Conservation (phyloP, 2,329 filamentous ascomycete species). For the Fusarium sp. region DNA sequence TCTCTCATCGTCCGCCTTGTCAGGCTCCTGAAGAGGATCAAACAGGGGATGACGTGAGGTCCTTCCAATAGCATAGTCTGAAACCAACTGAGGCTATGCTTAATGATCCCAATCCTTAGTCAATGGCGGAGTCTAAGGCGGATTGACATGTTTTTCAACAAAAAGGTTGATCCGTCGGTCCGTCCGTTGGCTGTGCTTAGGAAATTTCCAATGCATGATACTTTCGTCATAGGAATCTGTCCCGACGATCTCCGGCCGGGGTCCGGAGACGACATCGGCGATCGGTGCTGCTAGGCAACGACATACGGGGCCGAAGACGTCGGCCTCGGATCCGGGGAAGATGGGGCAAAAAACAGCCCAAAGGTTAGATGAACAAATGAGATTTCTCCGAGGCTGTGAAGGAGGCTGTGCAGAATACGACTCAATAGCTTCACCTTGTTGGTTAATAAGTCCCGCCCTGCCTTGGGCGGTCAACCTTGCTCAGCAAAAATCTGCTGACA, state of each 20-base stretch:
- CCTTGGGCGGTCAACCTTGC: conserved; percentile 23
- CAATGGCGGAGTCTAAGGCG: background rate
- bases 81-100: background rate
- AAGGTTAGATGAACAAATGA: background rate
- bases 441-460: background rate
- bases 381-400: conserved; percentile 19
- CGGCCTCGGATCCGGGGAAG: conserved; percentile 12
- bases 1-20: background rate
- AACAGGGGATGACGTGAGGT: background rate
- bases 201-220: background rate
- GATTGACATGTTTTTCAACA: background rate
- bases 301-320: conserved; percentile 20
- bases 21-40: background rate
- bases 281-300: conserved; percentile 3
- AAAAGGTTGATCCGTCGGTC: background rate
- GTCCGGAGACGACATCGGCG: background rate
- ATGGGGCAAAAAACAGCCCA: background rate
- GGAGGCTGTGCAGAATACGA: conserved; percentile 16
- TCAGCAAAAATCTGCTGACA: conserved; percentile 1
- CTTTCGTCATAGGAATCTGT: conserved; percentile 7
- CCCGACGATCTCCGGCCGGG: conserved; percentile 11
- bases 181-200: background rate
- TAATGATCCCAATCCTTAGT: background rate
- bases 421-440: background rate
- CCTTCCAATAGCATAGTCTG: background rate